phyloP scores from a whole-genome alignment of 2,329 filamentous ascomycete species.

The Ustilaginoidea virens region DNA sequence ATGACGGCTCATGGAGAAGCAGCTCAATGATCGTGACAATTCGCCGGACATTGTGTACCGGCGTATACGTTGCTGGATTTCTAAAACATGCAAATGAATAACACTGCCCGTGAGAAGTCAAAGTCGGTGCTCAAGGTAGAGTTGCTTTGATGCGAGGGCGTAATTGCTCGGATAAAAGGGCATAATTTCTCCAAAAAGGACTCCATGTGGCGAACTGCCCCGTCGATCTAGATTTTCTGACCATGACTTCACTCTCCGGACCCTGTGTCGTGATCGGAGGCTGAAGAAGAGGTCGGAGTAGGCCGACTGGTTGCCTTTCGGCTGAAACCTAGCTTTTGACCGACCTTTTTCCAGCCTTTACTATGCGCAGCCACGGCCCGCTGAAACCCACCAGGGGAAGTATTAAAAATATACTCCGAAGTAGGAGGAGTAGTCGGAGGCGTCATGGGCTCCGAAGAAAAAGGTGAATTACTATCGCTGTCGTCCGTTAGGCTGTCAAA shows the following conservation, averaged over 20 bases:
- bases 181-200: too few relatives aligned
- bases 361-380: slow-evolving; percentile 37
- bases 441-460: slow-evolving; percentile 49
- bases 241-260: slow-evolving; percentile 20
- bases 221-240: slow-evolving; percentile 31
- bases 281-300: slow-evolving; percentile 25
- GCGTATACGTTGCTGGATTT: too few relatives aligned
- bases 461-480: slow-evolving; percentile 42
- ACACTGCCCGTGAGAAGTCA: too few relatives aligned
- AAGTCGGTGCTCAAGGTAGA: too few relatives aligned
- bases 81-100: too few relatives aligned
- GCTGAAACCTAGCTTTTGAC: slow-evolving; percentile 43
- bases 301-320: slow-evolving; percentile 31
- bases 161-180: too few relatives aligned
- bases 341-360: slow-evolving; percentile 50
- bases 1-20: too few relatives aligned
- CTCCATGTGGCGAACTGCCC: too few relatives aligned
- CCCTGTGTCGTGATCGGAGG: slow-evolving; percentile 19
- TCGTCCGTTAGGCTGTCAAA: slow-evolving; percentile 46
- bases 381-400: slow-evolving; percentile 37
- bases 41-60: too few relatives aligned
- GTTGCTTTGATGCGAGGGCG: too few relatives aligned
- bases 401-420: slow-evolving; percentile 36
- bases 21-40: too few relatives aligned
- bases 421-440: slow-evolving; percentile 59